Conservation (phyloP, 768 basidiomycete species). For the Lactifluus piperatus region DNA sequence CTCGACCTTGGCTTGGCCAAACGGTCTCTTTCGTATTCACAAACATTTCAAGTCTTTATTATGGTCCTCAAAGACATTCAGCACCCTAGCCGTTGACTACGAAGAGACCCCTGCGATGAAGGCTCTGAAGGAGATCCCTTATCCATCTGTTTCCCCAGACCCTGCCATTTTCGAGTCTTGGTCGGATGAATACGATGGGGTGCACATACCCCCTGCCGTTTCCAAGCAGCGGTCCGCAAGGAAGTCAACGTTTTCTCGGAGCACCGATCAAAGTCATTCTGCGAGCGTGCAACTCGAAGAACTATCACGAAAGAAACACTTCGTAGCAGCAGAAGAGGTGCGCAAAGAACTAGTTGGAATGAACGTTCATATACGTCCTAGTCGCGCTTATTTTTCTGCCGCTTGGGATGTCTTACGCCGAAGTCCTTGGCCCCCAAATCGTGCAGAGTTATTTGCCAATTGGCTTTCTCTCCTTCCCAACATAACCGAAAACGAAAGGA, state of each 20-base stretch:
- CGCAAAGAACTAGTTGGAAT: slow-evolving; percentile 33
- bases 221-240: background rate
- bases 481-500: background rate
- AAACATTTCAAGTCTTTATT: background rate
- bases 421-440: slow-evolving; percentile 18
- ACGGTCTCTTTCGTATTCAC: slow-evolving; percentile 7
- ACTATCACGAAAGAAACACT: slow-evolving; percentile 27
- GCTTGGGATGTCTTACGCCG: slow-evolving; percentile 29
- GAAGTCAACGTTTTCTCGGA: background rate
- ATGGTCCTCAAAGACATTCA: slow-evolving; percentile 19
- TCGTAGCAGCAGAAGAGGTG: slow-evolving; percentile 30
- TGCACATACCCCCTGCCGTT: background rate
- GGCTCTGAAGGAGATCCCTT: slow-evolving; percentile 30
- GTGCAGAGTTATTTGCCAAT: slow-evolving; percentile 23
- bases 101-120: slow-evolving; percentile 30
- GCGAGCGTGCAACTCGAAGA: slow-evolving; percentile 22
- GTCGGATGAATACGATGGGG: slow-evolving; percentile 27
- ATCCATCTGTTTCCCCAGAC: slow-evolving; percentile 28
- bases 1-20: slow-evolving; percentile 5
- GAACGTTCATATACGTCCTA: slow-evolving; percentile 31
- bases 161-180: slow-evolving; percentile 31
- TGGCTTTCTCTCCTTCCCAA: slow-evolving; percentile 40
- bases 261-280: background rate
- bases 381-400: slow-evolving; percentile 31
- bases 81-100: slow-evolving; percentile 13